Evolutionary conservation across 2,329 filamentous ascomycete genomes (phyloP).

Genomic region (Penicillium sclerotiorum): DNA sequence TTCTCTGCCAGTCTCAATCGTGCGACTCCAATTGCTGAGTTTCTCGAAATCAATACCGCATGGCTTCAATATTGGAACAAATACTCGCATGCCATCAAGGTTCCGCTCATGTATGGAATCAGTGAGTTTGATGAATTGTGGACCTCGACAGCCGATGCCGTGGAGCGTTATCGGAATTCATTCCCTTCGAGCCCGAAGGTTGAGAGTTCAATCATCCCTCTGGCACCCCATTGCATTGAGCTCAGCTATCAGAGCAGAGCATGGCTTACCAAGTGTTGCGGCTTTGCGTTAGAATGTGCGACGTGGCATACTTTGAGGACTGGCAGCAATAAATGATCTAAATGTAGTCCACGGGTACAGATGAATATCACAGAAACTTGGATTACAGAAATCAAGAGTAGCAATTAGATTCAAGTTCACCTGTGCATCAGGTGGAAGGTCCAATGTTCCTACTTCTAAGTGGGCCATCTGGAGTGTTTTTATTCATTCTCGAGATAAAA

Average conservation of each 20-base stretch:
- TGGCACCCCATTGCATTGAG: conserved; percentile 14
- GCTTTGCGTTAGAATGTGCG: conserved; percentile 14
- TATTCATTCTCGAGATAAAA: no score
- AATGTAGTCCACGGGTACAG: no score
- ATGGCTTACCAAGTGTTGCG: conserved; percentile 10
- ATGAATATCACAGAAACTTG: no score
- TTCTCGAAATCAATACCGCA: conserved; percentile 9
- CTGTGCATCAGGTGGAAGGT: no score
- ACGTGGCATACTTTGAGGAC: not conserved
- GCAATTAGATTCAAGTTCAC: no score
- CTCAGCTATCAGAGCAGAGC: conserved; percentile 7
- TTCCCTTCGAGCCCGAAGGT: conserved; percentile 7
- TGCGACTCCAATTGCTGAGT: conserved; percentile 7
- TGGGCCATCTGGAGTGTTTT: no score
- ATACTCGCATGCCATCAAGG: conserved; percentile 9
- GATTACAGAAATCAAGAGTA: no score
- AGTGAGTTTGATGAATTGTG: conserved; percentile 13
- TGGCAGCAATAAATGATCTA: no score
- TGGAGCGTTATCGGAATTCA: conserved; percentile 6
- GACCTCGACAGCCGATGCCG: not conserved
- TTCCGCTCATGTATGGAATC: conserved; percentile 14
- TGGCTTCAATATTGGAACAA: conserved; percentile 9
- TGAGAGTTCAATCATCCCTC: conserved; percentile 1
- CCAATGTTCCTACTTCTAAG: no score
- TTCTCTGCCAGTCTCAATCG: conserved; percentile 7